A percentile compares a stretch with the other conserved stretches of the same genome.
Evolutionary conservation across 176 grass and related monocot genomes (phyloP).

Genomic region (Bothriochloa decipiens): DNA sequence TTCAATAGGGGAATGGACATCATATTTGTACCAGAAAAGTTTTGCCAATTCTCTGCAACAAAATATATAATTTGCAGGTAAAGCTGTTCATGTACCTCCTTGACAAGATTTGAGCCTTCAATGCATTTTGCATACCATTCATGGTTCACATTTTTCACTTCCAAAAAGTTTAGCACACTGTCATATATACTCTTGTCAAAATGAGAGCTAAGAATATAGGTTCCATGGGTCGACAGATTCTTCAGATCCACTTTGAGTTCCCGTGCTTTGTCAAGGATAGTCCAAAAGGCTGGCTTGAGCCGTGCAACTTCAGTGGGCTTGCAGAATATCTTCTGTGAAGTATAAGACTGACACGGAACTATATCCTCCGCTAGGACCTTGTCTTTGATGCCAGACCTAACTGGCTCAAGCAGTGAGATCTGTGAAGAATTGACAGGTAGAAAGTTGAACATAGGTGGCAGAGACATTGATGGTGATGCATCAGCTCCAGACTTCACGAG

Average conservation of each 20-base stretch:
- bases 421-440: constrained; percentile 48
- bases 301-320: constrained; percentile 52
- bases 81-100: constrained; percentile 45
- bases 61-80: constrained; percentile 66
- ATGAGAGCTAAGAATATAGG: constrained; percentile 56
- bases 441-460: constrained; percentile 54
- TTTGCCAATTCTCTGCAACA: constrained; percentile 45
- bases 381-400: constrained; percentile 58
- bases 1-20: constrained; percentile 55
- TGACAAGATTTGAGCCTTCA: constrained; percentile 54
- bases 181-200: constrained; percentile 53
- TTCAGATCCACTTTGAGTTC: constrained; percentile 43
- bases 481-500: constrained; percentile 49
- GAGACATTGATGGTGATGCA: constrained; percentile 31
- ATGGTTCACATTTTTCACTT: constrained; percentile 37
- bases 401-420: constrained; percentile 42
- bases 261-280: constrained; percentile 51
- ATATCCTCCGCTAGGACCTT: constrained; percentile 59
- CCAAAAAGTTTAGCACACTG: constrained; percentile 54
- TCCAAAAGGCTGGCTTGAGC: constrained; percentile 58
- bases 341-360: constrained; percentile 61
- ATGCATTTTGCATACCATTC: constrained; percentile 80
- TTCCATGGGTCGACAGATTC: constrained; percentile 60
- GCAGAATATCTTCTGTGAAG: constrained; percentile 67
- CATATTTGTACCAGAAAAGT: constrained; percentile 49